Evolutionary conservation across 495 filamentous ascomycete species (phyloP).

Genomic region (Hypoxylon rickii): DNA sequence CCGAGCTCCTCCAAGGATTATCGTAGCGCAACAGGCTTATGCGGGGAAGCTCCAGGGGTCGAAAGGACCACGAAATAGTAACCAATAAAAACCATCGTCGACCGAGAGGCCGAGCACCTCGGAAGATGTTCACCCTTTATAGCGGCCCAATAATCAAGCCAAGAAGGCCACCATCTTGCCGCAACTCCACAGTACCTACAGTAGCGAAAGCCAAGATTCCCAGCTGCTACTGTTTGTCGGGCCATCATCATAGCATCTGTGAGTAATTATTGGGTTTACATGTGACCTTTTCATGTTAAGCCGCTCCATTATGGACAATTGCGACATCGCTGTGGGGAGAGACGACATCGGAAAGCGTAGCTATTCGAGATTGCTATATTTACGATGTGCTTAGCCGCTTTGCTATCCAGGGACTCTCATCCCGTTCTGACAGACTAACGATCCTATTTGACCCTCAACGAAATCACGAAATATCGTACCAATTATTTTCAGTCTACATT

Average conservation of each 20-base stretch:
- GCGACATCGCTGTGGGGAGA: conserved; percentile 26
- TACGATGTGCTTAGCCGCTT: too few relatives aligned
- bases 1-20: conserved; percentile 10
- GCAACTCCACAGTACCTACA: conserved; percentile 14
- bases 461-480: too few relatives aligned
- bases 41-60: conserved; percentile 22
- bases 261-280: conserved; percentile 5
- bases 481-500: too few relatives aligned
- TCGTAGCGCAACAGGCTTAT: background rate
- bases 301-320: conserved; percentile 7
- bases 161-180: background rate
- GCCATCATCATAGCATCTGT: conserved; percentile 9
- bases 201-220: conserved; percentile 5
- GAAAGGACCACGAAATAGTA: background rate
- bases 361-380: too few relatives aligned
- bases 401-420: too few relatives aligned
- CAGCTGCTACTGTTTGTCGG: conserved; percentile 6
- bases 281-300: conserved; percentile 1
- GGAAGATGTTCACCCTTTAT: conserved; percentile 1
- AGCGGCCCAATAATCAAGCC: background rate
- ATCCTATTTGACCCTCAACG: too few relatives aligned
- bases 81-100: conserved; percentile 11
- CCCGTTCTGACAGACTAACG: too few relatives aligned
- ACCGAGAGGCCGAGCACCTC: conserved; percentile 22
- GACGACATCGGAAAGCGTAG: conserved; percentile 12